Percentiles rank a stretch among this genome's conserved stretches.
phyloP scores from a whole-genome alignment of 75 land plant genomes.

The Pinus tabuliformis region DNA sequence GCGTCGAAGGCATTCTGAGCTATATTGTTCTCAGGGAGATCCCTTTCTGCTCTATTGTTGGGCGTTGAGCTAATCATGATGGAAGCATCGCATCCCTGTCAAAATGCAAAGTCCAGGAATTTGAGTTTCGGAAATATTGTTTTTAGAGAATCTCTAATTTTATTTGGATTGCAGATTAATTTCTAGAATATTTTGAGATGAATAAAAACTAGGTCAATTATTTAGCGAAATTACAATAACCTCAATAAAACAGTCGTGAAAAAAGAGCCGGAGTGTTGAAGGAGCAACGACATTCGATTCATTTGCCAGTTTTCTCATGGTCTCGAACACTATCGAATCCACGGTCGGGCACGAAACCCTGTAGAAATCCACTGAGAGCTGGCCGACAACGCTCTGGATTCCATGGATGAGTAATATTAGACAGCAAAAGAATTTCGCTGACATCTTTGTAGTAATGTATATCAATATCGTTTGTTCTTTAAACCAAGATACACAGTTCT shows the following conservation, averaged over 20 bases:
- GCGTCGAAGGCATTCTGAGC: constrained; percentile 32
- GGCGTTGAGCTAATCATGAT: constrained; percentile 23
- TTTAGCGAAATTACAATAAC: neutral
- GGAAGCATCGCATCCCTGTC: constrained; percentile 41
- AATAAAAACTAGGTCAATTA: too few species aligned
- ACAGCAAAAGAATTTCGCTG: too few species aligned
- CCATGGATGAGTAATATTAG: too few species aligned
- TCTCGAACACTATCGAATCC: constrained; percentile 9
- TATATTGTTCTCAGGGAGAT: constrained; percentile 22
- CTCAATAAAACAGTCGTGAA: constrained; percentile 26
- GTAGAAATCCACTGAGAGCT: constrained; percentile 23
- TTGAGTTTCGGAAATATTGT: too few species aligned
- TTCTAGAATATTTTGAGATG: too few species aligned
- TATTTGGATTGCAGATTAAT: too few species aligned
- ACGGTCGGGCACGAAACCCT: constrained; percentile 10
- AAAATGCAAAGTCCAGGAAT: neutral
- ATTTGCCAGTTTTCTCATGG: constrained; percentile 12
- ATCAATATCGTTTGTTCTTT: too few species aligned
- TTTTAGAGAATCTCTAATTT: too few species aligned
- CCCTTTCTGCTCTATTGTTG: constrained; percentile 23
- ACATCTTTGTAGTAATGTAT: too few species aligned
- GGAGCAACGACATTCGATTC: constrained; percentile 25
- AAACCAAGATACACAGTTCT: too few species aligned
- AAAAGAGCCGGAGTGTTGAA: constrained; percentile 17
- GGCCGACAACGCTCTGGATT: neutral